A percentile compares a stretch with the other conserved stretches of the same genome.
Conservation (phyloP, 768 basidiomycete genomes). For the Pleurotus sapidus region DNA sequence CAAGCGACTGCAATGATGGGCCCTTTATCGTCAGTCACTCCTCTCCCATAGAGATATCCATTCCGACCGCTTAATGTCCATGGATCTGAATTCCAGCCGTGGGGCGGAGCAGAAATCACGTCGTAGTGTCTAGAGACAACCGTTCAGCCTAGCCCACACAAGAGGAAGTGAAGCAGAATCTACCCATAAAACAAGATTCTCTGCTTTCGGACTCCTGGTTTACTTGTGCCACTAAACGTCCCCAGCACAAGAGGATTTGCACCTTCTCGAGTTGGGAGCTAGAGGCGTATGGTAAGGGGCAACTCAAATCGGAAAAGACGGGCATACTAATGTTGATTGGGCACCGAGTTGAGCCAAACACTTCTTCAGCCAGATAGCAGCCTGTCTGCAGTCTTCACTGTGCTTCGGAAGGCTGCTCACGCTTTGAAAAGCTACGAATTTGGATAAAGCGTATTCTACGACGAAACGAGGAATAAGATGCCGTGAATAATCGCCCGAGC, state of each 20-base stretch:
- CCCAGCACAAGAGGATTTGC: slow-evolving; percentile 88
- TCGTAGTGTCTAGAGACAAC: slow-evolving; percentile 77
- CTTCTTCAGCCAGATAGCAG: slow-evolving; percentile 89
- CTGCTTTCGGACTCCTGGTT: slow-evolving; percentile 51
- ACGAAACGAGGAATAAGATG: neutral
- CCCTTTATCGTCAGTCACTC: slow-evolving; percentile 94
- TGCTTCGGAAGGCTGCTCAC: slow-evolving; percentile 67
- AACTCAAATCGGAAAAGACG: neutral
- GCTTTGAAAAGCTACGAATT: slow-evolving; percentile 86
- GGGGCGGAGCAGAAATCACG: slow-evolving; percentile 77
- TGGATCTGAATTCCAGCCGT: slow-evolving; percentile 82
- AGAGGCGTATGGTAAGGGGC: slow-evolving; percentile 1
- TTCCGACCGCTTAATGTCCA: slow-evolving; percentile 81
- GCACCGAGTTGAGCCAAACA: slow-evolving; percentile 89
- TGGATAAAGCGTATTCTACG: slow-evolving; percentile 66
- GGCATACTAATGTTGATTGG: slow-evolving; percentile 64
- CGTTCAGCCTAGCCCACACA: too few species aligned
- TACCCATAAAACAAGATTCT: slow-evolving; percentile 91
- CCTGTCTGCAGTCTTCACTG: slow-evolving; percentile 89
- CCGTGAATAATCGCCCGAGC: neutral
- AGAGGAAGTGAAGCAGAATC: slow-evolving; percentile 12
- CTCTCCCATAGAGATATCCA: slow-evolving; percentile 88
- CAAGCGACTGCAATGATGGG: slow-evolving; percentile 90
- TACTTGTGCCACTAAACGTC: slow-evolving; percentile 72
- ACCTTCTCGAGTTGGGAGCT: slow-evolving; percentile 77